Evolutionary conservation across 2,329 filamentous ascomycete species (phyloP), one percentile per base, ranked within the genome.

Genomic region (Ceratocystis diversiconidia): DNA sequence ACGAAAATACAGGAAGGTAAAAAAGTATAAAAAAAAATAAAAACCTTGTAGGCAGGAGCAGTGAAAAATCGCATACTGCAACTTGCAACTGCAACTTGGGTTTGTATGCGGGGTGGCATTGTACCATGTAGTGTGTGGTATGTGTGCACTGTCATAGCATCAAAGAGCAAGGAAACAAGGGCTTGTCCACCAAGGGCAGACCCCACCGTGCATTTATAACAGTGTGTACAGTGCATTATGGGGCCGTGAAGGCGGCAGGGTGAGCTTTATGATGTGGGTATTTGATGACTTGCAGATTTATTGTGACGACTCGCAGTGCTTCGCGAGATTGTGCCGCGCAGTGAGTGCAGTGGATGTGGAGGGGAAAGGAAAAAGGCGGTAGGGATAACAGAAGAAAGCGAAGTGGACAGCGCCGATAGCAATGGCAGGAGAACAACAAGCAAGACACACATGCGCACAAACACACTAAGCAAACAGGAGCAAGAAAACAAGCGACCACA

Each of bases 371-470:
- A 6, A n/a, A 17, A 17, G 28, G 22, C 28, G 52, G 52, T 57
- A 57, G 22, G 30, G 28, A 30, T 10, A 10, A 8, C 25, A 32
- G 25, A 25, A 17, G 22, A n/a, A 25, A 32, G 22, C 28, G 8
- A 57, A 32, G 22, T 12, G n/a, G 10, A 57, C 17, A 22, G 46
- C 12, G 52, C 52, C 22, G 25, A 28, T 28, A 30, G 52, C 52
- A 30, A 32, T 32, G 30, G 19, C 52, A 17, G 17, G 10, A 30
- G 52, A 25, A 57, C 22, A 57, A 57, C 52, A 17, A 28, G 22
- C 52, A 57, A 57, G 52, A 57, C 52, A 57, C 52, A 57, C 52
- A 52, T n/a, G 22, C 48, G 48, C n/a, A 17, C 22, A 57, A 12
- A 57, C 52, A 30, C 48, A 52, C 52, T 15, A 41, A 41, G 36